Conservation (phyloP, 2,329 filamentous ascomycete species). For the Elsinoe ampelina region DNA sequence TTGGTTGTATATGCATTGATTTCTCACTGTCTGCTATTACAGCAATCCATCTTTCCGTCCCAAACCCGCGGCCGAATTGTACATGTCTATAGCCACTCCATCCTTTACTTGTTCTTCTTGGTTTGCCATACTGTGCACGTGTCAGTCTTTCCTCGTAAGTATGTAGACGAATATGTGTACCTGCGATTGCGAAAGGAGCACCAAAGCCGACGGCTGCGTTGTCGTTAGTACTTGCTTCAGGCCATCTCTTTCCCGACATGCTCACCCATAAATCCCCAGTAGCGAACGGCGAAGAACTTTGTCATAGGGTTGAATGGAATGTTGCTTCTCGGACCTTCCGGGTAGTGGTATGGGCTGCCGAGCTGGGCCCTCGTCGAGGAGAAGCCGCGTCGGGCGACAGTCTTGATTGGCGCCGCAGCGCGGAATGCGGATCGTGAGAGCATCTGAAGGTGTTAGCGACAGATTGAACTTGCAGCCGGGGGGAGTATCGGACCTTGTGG, state of each 20-base stretch:
- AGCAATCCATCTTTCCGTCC: slow-evolving; percentile 14
- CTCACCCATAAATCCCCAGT: slow-evolving; percentile 70
- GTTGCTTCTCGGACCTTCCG: slow-evolving; percentile 90
- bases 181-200: slow-evolving; percentile 53
- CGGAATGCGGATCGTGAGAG: slow-evolving; percentile 59
- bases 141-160: slow-evolving; percentile 21
- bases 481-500: neutral
- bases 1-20: slow-evolving; percentile 17
- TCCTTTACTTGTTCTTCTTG: slow-evolving; percentile 47
- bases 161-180: slow-evolving; percentile 37
- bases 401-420: slow-evolving; percentile 49
- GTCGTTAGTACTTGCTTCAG: slow-evolving; percentile 29
- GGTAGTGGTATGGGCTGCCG: slow-evolving; percentile 93
- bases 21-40: slow-evolving; percentile 15
- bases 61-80: neutral
- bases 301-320: slow-evolving; percentile 94
- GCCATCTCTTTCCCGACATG: neutral
- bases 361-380: slow-evolving; percentile 78
- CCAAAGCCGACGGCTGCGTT: slow-evolving; percentile 47
- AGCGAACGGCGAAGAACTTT: slow-evolving; percentile 72
- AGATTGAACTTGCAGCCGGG: neutral
- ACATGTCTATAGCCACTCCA: slow-evolving; percentile 4
- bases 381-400: slow-evolving; percentile 85
- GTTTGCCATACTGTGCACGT: slow-evolving; percentile 53
- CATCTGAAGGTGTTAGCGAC: slow-evolving; percentile 51